These are phyloP conservation scores for Funneliformis mosseae DNA, from an alignment of 192 early-diverging fungal species.

Conservation along the genomic window DNA sequence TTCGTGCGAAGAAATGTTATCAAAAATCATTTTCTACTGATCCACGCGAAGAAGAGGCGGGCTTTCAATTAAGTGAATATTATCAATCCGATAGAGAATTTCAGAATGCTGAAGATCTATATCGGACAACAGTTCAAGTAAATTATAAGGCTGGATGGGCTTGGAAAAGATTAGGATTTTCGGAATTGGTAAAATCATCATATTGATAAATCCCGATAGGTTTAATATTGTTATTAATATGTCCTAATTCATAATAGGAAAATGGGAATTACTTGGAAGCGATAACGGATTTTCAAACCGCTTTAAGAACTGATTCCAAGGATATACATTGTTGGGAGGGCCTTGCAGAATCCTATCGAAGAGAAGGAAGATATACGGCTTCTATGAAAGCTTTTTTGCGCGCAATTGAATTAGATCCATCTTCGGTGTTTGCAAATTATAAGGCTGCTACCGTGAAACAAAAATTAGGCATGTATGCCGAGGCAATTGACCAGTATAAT, in stretches of 20 bases:
- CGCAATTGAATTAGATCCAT: slow-evolving; percentile 66
- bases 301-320: slow-evolving; percentile 71
- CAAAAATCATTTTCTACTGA: slow-evolving; percentile 77
- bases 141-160: slow-evolving; percentile 69
- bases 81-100: slow-evolving; percentile 53
- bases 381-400: slow-evolving; percentile 76
- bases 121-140: slow-evolving; percentile 45
- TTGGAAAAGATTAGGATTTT: slow-evolving; percentile 77
- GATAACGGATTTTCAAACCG: slow-evolving; percentile 76
- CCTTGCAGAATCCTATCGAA: slow-evolving; percentile 73
- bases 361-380: slow-evolving; percentile 71
- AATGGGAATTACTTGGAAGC: slow-evolving; percentile 53
- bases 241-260: slow-evolving; percentile 27
- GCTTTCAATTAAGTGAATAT: slow-evolving; percentile 62
- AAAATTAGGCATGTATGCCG: slow-evolving; percentile 52
- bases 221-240: not conserved
- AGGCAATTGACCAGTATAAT: slow-evolving; percentile 54
- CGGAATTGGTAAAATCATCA: slow-evolving; percentile 51
- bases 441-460: slow-evolving; percentile 56
- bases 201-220: not conserved
- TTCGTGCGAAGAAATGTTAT: slow-evolving; percentile 81
- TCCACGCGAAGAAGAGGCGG: slow-evolving; percentile 67
- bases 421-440: slow-evolving; percentile 46
- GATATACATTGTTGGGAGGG: slow-evolving; percentile 76
- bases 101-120: slow-evolving; percentile 53